phyloP scores from a whole-genome alignment of 2,329 filamentous ascomycete genomes.

The Periconia sp. region DNA sequence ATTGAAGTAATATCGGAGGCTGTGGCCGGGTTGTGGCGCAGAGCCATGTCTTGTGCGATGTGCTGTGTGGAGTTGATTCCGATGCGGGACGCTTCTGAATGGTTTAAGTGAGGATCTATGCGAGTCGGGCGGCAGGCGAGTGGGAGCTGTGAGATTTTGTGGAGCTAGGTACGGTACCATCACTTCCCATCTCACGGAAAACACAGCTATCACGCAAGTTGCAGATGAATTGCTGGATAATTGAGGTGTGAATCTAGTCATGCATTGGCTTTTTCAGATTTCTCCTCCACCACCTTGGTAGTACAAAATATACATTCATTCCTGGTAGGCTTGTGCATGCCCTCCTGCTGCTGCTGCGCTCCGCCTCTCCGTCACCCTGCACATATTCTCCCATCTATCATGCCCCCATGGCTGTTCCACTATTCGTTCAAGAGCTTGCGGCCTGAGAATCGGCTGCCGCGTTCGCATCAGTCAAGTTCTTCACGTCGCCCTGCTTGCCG shows the following conservation, averaged over 20 bases:
- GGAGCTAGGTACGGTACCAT: slow-evolving; percentile 1
- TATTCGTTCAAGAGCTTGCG: slow-evolving; percentile 25
- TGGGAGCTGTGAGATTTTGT: not conserved
- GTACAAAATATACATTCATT: slow-evolving; percentile 42
- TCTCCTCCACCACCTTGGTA: slow-evolving; percentile 25
- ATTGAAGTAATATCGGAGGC: slow-evolving; percentile 6
- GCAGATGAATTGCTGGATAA: not conserved
- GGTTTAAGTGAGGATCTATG: not conserved
- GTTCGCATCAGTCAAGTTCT: slow-evolving; percentile 66
- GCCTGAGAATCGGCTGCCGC: slow-evolving; percentile 50
- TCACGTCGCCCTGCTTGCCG: slow-evolving; percentile 90
- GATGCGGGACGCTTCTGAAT: slow-evolving; percentile 19
- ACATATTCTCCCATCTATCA: slow-evolving; percentile 3
- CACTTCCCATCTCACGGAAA: not conserved
- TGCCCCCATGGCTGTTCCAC: not conserved
- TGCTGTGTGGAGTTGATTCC: slow-evolving; percentile 27
- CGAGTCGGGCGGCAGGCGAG: not conserved
- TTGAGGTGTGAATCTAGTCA: slow-evolving; percentile 24
- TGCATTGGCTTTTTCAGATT: slow-evolving; percentile 29
- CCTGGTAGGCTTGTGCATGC: slow-evolving; percentile 6
- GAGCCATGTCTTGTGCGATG: slow-evolving; percentile 27
- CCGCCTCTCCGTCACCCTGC: slow-evolving; percentile 5
- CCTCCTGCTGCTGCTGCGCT: slow-evolving; percentile 5
- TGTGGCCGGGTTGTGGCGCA: slow-evolving; percentile 25
- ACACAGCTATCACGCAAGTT: slow-evolving; percentile 7